Evolutionary conservation across 371 early-diverging fungal genomes (phyloP).

Genomic region (Rhizopus microsporus): DNA sequence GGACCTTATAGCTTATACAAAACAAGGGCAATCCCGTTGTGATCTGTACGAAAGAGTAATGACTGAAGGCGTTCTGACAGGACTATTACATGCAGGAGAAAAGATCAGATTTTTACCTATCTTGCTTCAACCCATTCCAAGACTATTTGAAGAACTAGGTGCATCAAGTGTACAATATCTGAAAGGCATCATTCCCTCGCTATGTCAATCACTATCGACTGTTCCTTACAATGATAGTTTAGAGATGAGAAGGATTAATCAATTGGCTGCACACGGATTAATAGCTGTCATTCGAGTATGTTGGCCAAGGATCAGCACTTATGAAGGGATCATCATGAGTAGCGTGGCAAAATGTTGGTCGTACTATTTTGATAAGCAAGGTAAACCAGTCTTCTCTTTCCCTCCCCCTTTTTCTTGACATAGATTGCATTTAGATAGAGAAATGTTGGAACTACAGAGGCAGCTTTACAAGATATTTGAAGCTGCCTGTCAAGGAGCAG

Average conservation of each 20-base stretch:
- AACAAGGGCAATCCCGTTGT: slow-evolving; percentile 2
- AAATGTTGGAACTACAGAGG: slow-evolving; percentile 18
- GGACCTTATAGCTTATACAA: slow-evolving; percentile 24
- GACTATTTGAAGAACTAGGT: slow-evolving; percentile 26
- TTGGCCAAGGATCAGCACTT: slow-evolving; percentile 38
- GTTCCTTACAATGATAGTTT: slow-evolving; percentile 8
- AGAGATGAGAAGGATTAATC: slow-evolving; percentile 17
- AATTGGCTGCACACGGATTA: slow-evolving; percentile 19
- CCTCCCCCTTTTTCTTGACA: no score
- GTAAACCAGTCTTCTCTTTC: background rate
- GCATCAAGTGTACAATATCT: slow-evolving; percentile 32
- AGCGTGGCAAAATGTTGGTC: slow-evolving; percentile 33
- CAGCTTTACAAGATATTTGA: slow-evolving; percentile 17
- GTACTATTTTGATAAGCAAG: slow-evolving; percentile 13
- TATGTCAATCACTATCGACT: slow-evolving; percentile 14
- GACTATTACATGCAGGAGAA: slow-evolving; percentile 27
- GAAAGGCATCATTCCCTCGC: slow-evolving; percentile 26
- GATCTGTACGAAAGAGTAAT: slow-evolving; percentile 32
- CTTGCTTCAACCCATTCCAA: slow-evolving; percentile 21
- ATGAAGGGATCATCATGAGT: slow-evolving; percentile 25
- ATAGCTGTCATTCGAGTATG: slow-evolving; percentile 24
- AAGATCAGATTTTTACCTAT: slow-evolving; percentile 21
- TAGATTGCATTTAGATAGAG: slow-evolving; percentile 11
- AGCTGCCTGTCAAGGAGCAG: slow-evolving; percentile 27
- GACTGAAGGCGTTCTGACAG: slow-evolving; percentile 34